These are phyloP conservation scores for Beauveria sp. DNA, from an alignment of 2,329 filamentous ascomycete genomes.

Conservation along the genomic window DNA sequence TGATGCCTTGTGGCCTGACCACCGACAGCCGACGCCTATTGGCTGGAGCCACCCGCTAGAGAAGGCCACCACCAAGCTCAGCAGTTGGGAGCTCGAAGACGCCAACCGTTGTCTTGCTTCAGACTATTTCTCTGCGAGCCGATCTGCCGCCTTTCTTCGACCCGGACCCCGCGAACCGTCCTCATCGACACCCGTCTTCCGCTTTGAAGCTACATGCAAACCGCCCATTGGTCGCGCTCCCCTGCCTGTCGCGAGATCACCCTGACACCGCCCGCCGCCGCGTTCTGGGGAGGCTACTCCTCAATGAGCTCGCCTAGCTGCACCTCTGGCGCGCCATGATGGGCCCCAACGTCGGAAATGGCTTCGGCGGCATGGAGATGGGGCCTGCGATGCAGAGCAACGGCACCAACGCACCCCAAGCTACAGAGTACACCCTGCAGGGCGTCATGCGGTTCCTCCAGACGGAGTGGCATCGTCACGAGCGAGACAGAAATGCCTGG, in stretches of 20 bases:
- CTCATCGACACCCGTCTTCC: neutral
- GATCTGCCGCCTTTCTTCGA: neutral
- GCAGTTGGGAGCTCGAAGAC: conserved; percentile 10
- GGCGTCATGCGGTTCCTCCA: conserved; percentile 98
- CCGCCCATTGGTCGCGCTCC: conserved; percentile 15
- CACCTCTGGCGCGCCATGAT: conserved; percentile 29
- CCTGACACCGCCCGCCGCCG: conserved; percentile 5
- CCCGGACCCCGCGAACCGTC: neutral
- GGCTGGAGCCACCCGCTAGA: conserved; percentile 13
- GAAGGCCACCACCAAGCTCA: conserved; percentile 13
- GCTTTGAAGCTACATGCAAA: conserved; percentile 5
- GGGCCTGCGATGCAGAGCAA: conserved; percentile 37
- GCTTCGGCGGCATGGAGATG: conserved; percentile 39
- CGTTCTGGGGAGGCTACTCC: conserved; percentile 18
- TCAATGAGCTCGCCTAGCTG: conserved; percentile 30
- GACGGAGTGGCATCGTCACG: conserved; percentile 97
- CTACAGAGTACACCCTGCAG: conserved; percentile 56
- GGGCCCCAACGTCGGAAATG: conserved; percentile 37
- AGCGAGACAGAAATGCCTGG: conserved; percentile 96
- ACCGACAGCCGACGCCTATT: conserved; percentile 19
- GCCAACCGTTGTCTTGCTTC: neutral
- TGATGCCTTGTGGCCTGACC: conserved; percentile 33
- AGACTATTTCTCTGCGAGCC: neutral
- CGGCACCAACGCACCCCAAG: conserved; percentile 44
- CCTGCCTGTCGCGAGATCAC: conserved; percentile 16